Conservation (phyloP, 2,329 filamentous ascomycete genomes). For the Laburnicola sp. region DNA sequence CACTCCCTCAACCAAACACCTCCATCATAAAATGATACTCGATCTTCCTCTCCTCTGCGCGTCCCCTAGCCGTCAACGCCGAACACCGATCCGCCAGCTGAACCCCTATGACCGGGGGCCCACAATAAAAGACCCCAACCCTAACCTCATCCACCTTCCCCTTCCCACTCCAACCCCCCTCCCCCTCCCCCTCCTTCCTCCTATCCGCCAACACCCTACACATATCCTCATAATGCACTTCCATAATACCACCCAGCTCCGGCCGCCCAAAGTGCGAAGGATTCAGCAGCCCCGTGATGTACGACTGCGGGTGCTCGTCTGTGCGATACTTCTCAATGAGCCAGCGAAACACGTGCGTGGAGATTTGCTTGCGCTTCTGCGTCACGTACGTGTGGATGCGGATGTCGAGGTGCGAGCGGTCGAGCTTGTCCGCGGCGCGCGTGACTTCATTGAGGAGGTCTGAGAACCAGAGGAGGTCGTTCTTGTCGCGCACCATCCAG, state of each 20-base stretch:
- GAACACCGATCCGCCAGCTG: conserved; percentile 59
- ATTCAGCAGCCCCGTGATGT: conserved; percentile 58
- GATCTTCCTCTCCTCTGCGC: conserved; percentile 57
- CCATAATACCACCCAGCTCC: conserved; percentile 57
- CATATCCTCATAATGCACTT: conserved; percentile 60
- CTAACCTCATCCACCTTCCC: conserved; percentile 44
- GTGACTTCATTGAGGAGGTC: conserved; percentile 56
- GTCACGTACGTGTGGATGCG: conserved; percentile 62
- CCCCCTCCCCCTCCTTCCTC: conserved; percentile 27
- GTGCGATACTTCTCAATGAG: conserved; percentile 61
- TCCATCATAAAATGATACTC: conserved; percentile 63
- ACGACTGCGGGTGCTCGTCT: conserved; percentile 54
- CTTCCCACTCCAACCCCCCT: conserved; percentile 12
- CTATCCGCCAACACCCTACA: conserved; percentile 33
- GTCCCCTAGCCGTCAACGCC: conserved; percentile 54
- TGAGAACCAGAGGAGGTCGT: conserved; percentile 61
- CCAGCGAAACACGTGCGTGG: conserved; percentile 59
- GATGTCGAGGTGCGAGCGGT: conserved; percentile 52
- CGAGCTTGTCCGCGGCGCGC: conserved; percentile 40
- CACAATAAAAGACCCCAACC: conserved; percentile 62
- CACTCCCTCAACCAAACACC: conserved; percentile 52
- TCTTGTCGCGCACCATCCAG: conserved; percentile 62
- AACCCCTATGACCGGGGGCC: conserved; percentile 58
- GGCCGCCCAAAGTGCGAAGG: conserved; percentile 59
- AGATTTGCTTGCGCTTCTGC: conserved; percentile 57